Evolutionary conservation across 805 yeast species (phyloP).

Genomic region (Kuraishia floccosa): DNA sequence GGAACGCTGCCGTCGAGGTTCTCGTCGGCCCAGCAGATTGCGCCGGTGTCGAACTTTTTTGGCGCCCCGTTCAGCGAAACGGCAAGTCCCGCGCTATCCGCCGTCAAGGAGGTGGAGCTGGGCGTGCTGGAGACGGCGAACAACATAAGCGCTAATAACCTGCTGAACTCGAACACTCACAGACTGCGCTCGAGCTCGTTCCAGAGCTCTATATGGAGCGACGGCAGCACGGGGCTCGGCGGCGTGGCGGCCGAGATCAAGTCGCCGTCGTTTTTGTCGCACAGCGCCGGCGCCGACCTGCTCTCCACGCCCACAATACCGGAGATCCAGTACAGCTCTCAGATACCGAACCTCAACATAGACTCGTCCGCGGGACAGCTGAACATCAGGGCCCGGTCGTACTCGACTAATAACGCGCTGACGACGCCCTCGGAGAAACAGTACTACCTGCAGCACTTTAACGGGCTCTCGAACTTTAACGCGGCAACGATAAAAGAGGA

Average conservation of each 20-base stretch:
- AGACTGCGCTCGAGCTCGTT: slow-evolving; percentile 49
- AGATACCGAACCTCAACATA: slow-evolving; percentile 13
- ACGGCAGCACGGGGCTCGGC: slow-evolving; percentile 12
- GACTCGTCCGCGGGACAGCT: slow-evolving; percentile 4
- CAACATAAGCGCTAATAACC: no score
- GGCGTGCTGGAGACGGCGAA: no score
- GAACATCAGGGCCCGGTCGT: slow-evolving; percentile 31
- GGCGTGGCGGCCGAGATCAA: slow-evolving; percentile 4
- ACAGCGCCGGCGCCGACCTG: slow-evolving; percentile 6
- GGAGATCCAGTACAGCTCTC: slow-evolving; percentile 4
- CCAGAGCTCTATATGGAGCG: slow-evolving; percentile 50
- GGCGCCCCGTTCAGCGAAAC: slow-evolving; percentile 7
- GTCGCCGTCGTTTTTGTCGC: slow-evolving; percentile 9
- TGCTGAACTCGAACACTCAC: no score
- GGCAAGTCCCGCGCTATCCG: slow-evolving; percentile 15
- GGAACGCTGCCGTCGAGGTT: slow-evolving; percentile 70
- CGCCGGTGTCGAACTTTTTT: slow-evolving; percentile 6
- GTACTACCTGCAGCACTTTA: slow-evolving; percentile 10
- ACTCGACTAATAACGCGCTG: slow-evolving; percentile 28
- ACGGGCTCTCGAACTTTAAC: slow-evolving; percentile 3
- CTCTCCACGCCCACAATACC: slow-evolving; percentile 3
- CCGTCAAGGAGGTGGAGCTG: slow-evolving; percentile 12
- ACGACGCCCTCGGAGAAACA: slow-evolving; percentile 16
- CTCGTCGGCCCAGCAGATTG: slow-evolving; percentile 14
- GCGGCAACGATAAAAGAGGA: slow-evolving; percentile 9